A percentile compares a stretch with the other conserved stretches of the same genome.
Evolutionary conservation across 768 basidiomycete genomes (phyloP).

Genomic region (Ephemerocybe angulata): DNA sequence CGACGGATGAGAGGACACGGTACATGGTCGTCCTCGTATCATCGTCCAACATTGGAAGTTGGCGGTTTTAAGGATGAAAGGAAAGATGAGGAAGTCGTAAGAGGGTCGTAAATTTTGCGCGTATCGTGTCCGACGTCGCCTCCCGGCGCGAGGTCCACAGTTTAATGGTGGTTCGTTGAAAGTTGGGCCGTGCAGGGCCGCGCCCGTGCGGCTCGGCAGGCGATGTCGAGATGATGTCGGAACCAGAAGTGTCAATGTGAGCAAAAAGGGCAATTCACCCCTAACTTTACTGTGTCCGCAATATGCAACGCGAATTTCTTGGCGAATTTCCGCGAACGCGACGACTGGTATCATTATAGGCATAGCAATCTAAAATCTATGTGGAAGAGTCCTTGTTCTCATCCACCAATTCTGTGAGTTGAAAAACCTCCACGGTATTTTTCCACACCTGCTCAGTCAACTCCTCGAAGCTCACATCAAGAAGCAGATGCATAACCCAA

Average conservation of each 20-base stretch:
- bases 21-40: slow-evolving; percentile 8
- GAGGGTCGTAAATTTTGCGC: background rate
- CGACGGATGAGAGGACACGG: slow-evolving; percentile 31
- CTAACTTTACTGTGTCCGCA: no score
- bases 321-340: no score
- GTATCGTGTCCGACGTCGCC: background rate
- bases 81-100: background rate
- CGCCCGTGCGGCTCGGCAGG: no score
- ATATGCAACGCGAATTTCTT: no score
- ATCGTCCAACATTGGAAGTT: slow-evolving; percentile 23
- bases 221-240: no score
- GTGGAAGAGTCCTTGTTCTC: background rate
- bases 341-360: no score
- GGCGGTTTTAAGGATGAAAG: background rate
- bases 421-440: slow-evolving; percentile 63
- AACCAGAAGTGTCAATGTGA: no score
- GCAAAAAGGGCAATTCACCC: background rate
- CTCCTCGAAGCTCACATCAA: slow-evolving; percentile 47
- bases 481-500: slow-evolving; percentile 57
- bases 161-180: no score
- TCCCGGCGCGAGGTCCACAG: background rate
- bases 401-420: slow-evolving; percentile 24
- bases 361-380: background rate
- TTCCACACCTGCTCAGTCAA: slow-evolving; percentile 55
- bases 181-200: no score